phyloP scores from a whole-genome alignment of 176 grass and related monocot species.

The Panicum miliaceum region DNA sequence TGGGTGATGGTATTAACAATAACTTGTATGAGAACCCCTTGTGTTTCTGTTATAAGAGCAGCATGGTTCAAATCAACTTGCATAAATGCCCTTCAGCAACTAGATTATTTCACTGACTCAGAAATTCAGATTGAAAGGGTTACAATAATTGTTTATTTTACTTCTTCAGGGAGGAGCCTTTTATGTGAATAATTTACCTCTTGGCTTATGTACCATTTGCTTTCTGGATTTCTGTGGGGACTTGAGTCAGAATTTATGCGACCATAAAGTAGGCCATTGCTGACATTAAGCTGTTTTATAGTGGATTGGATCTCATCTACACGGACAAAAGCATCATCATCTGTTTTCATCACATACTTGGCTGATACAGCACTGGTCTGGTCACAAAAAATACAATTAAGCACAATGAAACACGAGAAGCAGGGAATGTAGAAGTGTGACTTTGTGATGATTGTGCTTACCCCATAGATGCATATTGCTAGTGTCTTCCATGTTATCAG shows the following conservation, averaged over 20 bases:
- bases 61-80: conserved; percentile 17
- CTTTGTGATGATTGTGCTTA: conserved; percentile 42
- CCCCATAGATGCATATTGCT: conserved; percentile 96
- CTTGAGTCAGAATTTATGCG: conserved; percentile 70
- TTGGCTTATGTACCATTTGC: conserved; percentile 87
- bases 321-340: conserved; percentile 98
- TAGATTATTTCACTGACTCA: conserved; percentile 1
- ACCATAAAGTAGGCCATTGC: conserved; percentile 76
- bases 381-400: conserved; percentile 8
- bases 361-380: conserved; percentile 77
- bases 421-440: conserved; percentile 14
- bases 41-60: conserved; percentile 5
- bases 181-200: conserved; percentile 67
- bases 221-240: conserved; percentile 73
- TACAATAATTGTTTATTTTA: conserved; percentile 27
- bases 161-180: neutral
- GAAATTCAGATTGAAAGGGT: neutral
- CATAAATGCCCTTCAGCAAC: neutral
- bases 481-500: conserved; percentile 96
- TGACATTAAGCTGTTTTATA: conserved; percentile 64
- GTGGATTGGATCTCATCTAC: conserved; percentile 77
- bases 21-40: too few relatives aligned
- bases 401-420: conserved; percentile 28
- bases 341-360: conserved; percentile 95
- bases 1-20: too few relatives aligned